A percentile compares a stretch with the other conserved stretches of the same genome.
These are phyloP conservation scores for Xylaria scruposa DNA, from an alignment of 495 filamentous ascomycete genomes.

Conservation along the genomic window DNA sequence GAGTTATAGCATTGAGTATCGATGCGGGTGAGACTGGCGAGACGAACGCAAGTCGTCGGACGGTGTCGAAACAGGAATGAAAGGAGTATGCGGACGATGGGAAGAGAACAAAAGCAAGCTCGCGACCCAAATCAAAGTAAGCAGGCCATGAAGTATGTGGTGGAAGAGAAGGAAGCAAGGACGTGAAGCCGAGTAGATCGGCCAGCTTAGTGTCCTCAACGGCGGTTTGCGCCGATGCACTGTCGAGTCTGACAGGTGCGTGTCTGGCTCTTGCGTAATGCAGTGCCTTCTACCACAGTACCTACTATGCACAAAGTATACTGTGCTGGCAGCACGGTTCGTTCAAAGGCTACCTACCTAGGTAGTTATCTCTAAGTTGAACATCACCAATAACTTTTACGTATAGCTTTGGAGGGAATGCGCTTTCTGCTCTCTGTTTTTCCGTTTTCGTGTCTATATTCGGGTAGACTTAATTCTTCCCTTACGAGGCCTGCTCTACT, in stretches of 20 bases:
- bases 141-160: slow-evolving; percentile 3
- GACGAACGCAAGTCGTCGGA: slow-evolving; percentile 1
- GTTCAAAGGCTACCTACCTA: too few species aligned
- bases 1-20: not conserved
- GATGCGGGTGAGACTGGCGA: not conserved
- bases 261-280: not conserved
- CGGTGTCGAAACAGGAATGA: not conserved
- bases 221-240: not conserved
- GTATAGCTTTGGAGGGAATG: too few species aligned
- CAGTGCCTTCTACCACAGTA: not conserved
- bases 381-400: too few species aligned
- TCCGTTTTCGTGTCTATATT: too few species aligned
- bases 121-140: slow-evolving; percentile 6
- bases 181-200: not conserved
- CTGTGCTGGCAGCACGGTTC: not conserved
- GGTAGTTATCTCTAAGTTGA: not conserved
- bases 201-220: not conserved
- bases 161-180: not conserved
- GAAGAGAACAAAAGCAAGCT: not conserved
- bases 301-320: not conserved
- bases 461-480: not conserved
- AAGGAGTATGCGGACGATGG: not conserved
- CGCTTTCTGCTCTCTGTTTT: too few species aligned
- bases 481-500: not conserved
- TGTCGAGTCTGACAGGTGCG: slow-evolving; percentile 10